Conservation (phyloP, 345 rosid genomes). For the Hirschfeldia incana region DNA sequence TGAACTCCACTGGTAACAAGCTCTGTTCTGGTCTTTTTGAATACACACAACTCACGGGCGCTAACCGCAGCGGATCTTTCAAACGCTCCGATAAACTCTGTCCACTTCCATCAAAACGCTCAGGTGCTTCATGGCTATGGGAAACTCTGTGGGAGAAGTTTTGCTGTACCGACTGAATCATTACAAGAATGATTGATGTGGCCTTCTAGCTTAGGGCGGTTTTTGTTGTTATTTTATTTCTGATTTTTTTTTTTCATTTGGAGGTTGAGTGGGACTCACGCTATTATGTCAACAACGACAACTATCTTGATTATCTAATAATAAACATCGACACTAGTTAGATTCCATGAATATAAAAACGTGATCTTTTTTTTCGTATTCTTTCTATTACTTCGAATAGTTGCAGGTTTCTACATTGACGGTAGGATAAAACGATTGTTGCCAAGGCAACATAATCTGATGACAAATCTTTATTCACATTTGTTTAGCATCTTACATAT, state of each 20-base stretch:
- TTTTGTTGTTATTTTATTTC: neutral
- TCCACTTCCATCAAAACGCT: slow-evolving; percentile 84
- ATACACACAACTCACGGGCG: slow-evolving; percentile 80
- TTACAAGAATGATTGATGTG: slow-evolving; percentile 61
- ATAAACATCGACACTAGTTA: too few relatives aligned
- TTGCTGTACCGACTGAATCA: slow-evolving; percentile 80
- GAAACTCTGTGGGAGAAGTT: slow-evolving; percentile 82
- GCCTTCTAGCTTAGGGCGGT: neutral
- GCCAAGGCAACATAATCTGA: too few relatives aligned
- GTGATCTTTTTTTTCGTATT: too few relatives aligned
- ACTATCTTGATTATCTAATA: neutral
- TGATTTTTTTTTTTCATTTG: too few relatives aligned
- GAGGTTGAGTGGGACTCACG: too few relatives aligned
- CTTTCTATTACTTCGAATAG: too few relatives aligned
- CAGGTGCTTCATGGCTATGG: slow-evolving; percentile 75
- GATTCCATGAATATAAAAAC: too few relatives aligned
- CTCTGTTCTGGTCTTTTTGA: slow-evolving; percentile 74
- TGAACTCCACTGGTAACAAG: slow-evolving; percentile 52
- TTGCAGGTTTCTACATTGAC: too few relatives aligned
- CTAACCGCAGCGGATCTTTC: slow-evolving; percentile 76
- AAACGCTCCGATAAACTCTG: slow-evolving; percentile 69
- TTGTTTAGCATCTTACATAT: too few relatives aligned
- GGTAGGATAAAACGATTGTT: too few relatives aligned
- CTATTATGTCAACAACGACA: too few relatives aligned
- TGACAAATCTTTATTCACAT: too few relatives aligned